Evolutionary conservation across 2,329 filamentous ascomycete species (phyloP), one percentile per base, ranked within the genome.

Genomic region (Blastomyces silverae): DNA sequence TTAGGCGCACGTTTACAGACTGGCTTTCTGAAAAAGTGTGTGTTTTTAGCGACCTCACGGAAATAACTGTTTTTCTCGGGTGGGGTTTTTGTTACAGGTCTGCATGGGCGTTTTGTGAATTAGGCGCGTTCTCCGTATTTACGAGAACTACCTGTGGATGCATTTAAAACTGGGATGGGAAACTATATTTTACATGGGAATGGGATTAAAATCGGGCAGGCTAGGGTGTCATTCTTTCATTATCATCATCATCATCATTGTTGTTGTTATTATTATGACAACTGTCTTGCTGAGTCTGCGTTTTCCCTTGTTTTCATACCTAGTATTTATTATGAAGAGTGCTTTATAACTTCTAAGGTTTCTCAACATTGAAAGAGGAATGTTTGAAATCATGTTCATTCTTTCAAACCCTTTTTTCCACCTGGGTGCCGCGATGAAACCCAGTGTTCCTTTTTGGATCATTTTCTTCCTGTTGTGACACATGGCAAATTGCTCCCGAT

Each of bases 101-200:
- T 44, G 56, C 56, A 37, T 44, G 37, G 56, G 56, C 37, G 56
- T 59, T 59, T 59, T 44, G 22, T 11, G 56, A 37, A 28, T 22
- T 42, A 13, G 56, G 37, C 5, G 37, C 5, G 22, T 44, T 44
- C 25, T 17, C 25, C 4, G 5, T 59, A 44, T 42, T 42, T 59
- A 20, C 22, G 56, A 44, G 22, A 25, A 42, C n/a, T 44, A 7
- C n/a, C 22, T 28, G 25, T 39, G 28, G 56, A 2, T 44, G 37
- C 56, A 59, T 59, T 42, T 13, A 22, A 17, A 42, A 42, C 13
- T 28, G 37, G 56, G n/a, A 25, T 59, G 37, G 56, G 56, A 17
- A 28, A 25, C 10, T 58, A 59, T 20, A 39, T 44, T 53, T 44
- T 44, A 28, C 56, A 59, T 44, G 56, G 56, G n/a, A 59, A 42